Base-by-base conservation (phyloP, 208 protist genomes). In the Porcisia deanei region DNA sequence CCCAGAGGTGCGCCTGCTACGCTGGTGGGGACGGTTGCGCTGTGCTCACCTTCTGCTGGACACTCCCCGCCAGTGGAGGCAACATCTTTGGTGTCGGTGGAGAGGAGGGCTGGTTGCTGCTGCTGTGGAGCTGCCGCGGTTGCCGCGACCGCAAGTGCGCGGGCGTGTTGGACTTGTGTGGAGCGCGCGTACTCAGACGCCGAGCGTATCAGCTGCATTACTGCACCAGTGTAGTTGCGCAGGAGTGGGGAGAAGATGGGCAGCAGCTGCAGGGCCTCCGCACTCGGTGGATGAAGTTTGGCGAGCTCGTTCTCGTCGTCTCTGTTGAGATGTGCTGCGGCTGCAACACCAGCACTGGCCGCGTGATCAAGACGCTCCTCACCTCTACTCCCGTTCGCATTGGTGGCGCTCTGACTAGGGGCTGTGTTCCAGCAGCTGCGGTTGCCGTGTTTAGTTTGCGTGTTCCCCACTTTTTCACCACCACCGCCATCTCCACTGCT, bases 231-330 rank as follows among this genome's bases (percentile, higher is more conserved):
- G 82, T 85, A 85, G 55, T 81, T 82, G 30, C 77, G 82, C 64
- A 85, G 75, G 20, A 76, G 76, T n/a, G 82, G 82, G 58, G 73
- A 82, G 58, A 85, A 79, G 45, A 54, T 80, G 30, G 61, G 77
- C 57, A 85, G 63, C 25, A 78, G 52, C 64, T 82, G 77, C 67
- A 85, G 76, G 12, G 82, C 82, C 22, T 73, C 82, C n/a, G 70
- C 16, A 53, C 73, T 76, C 20, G 82, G 82, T n/a, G 63, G 77
- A 55, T 81, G 73, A 25, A 87, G 76, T 25, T 67, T 59, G 1
- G 68, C 79, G 25, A 84, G 76, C 47, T 59, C 30, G 20, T 64
- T 47, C 14, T 53, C 73, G n/a, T 60, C 53, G 2, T 20, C 73
- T 39, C 30, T 45, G 45, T 66, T 47, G 5, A 1, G 52, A 47